These are phyloP conservation scores for Nannochloropsis oceanica DNA, from an alignment of 108 stramenopile genomes.

Conservation along the genomic window DNA sequence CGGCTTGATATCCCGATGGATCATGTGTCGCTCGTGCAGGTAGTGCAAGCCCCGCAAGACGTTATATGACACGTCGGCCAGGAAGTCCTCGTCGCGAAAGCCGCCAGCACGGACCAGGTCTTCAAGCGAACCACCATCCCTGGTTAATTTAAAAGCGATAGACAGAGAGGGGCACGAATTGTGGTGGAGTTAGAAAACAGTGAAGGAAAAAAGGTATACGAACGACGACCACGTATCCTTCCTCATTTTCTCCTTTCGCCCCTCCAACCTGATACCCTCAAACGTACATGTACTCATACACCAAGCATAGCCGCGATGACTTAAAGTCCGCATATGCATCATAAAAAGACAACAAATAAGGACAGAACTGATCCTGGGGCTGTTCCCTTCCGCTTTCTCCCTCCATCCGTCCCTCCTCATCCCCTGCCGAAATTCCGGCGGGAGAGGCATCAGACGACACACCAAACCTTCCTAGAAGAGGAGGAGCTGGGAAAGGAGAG, in stretches of 20 bases:
- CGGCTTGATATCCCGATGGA: slow-evolving; percentile 54
- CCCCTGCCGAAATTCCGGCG: not conserved
- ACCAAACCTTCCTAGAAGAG: not conserved
- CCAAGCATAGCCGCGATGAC: not conserved
- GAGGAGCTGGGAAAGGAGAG: not conserved
- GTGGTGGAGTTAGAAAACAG: too few relatives aligned
- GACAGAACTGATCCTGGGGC: not conserved
- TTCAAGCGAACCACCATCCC: not conserved
- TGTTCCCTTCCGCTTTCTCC: not conserved
- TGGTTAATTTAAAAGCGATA: not conserved
- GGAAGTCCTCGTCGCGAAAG: slow-evolving; percentile 29
- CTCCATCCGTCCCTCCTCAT: not conserved
- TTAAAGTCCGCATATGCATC: not conserved
- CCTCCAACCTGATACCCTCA: too few relatives aligned
- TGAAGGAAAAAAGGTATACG: too few relatives aligned
- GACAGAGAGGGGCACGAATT: not conserved
- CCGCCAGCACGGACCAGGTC: slow-evolving; percentile 18
- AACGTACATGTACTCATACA: not conserved
- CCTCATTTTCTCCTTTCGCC: too few relatives aligned
- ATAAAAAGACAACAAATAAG: not conserved
- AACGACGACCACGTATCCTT: too few relatives aligned
- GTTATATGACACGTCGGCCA: slow-evolving; percentile 35
- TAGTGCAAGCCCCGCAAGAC: slow-evolving; percentile 37
- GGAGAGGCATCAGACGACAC: not conserved
- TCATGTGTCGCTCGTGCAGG: slow-evolving; percentile 35